Evolutionary conservation across 1,284 basidiomycete genomes (phyloP).

Genomic region (Anthracocystis setariae): DNA sequence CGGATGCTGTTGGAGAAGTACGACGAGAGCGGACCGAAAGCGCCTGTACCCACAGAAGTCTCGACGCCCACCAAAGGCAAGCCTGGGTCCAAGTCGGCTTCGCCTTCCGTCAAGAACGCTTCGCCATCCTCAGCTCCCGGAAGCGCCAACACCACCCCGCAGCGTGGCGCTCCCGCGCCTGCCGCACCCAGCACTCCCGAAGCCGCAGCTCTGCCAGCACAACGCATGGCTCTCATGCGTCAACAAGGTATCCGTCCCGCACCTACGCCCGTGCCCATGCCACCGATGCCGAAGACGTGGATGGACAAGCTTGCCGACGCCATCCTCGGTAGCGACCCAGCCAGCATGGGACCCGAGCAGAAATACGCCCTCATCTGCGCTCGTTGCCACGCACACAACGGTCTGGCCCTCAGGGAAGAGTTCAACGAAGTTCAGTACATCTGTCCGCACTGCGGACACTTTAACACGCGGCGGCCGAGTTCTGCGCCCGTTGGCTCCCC

Average conservation of each 20-base stretch:
- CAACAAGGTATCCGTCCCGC: slow-evolving; percentile 18
- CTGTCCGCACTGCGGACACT: slow-evolving; percentile 79
- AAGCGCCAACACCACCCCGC: slow-evolving; percentile 13
- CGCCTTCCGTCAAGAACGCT: slow-evolving; percentile 20
- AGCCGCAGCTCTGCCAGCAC: slow-evolving; percentile 35
- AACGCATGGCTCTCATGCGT: slow-evolving; percentile 46
- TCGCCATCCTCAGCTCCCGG: slow-evolving; percentile 8
- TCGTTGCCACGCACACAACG: slow-evolving; percentile 92
- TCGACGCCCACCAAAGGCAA: slow-evolving; percentile 26
- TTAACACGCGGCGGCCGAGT: slow-evolving; percentile 72
- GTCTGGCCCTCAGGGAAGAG: slow-evolving; percentile 85
- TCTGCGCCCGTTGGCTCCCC: slow-evolving; percentile 63
- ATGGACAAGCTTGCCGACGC: slow-evolving; percentile 69
- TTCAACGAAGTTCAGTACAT: slow-evolving; percentile 87
- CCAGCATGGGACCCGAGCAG: slow-evolving; percentile 67
- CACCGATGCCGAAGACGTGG: slow-evolving; percentile 47
- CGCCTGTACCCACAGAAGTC: slow-evolving; percentile 8
- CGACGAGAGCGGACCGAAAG: slow-evolving; percentile 73
- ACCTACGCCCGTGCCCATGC: slow-evolving; percentile 5
- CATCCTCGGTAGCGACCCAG: slow-evolving; percentile 68
- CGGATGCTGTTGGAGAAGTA: slow-evolving; percentile 90
- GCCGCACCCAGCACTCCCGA: slow-evolving; percentile 23
- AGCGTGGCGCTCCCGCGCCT: background rate
- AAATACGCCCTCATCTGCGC: slow-evolving; percentile 91
- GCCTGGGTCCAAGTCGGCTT: slow-evolving; percentile 10